Conservation (phyloP, 2,329 filamentous ascomycete genomes). For the Alternaria conjuncta region DNA sequence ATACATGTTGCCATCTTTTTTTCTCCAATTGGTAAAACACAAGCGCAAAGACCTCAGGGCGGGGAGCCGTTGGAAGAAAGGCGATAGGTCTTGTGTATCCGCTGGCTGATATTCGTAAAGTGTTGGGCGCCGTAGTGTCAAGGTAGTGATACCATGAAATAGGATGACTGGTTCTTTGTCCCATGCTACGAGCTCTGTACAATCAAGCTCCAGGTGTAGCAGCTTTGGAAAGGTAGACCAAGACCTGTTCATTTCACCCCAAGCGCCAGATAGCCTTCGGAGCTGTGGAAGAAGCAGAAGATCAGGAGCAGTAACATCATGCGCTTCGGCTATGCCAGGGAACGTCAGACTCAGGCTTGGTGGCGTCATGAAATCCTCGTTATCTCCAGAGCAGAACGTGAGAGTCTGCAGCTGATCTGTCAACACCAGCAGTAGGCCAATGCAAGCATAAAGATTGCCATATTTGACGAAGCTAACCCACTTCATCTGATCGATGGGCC, state of each 20-base stretch:
- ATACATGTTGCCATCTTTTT: neutral
- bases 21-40: neutral
- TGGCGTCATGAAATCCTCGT: neutral
- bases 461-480: neutral
- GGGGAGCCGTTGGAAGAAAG: neutral
- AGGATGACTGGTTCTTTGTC: neutral
- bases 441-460: neutral
- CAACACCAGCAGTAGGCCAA: neutral
- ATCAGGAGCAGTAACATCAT: neutral
- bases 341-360: neutral
- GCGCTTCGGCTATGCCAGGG: neutral
- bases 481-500: neutral
- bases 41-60: neutral
- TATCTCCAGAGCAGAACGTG: neutral
- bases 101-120: neutral
- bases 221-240: neutral
- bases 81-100: neutral
- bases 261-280: neutral
- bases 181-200: neutral
- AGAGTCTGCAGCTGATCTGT: neutral
- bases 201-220: neutral
- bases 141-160: neutral
- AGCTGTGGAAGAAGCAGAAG: neutral
- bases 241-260: neutral
- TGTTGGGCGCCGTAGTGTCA: neutral